Percentiles rank a stretch among this genome's conserved stretches.
phyloP scores from a whole-genome alignment of 257 asterid species.

The Nicotiana obtusifolia region DNA sequence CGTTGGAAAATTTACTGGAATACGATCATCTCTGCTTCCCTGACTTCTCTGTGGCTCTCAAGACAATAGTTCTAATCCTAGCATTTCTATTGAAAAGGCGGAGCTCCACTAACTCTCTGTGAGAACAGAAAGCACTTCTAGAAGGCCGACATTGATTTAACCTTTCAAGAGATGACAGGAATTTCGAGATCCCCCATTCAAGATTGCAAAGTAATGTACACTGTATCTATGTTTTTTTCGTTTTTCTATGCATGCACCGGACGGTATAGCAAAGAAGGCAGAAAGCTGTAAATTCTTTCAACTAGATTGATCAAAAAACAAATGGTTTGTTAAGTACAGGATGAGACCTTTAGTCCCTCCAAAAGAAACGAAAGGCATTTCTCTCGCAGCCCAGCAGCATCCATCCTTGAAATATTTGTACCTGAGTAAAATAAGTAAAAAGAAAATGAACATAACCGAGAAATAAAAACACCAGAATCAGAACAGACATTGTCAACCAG shows the following conservation, averaged over 20 bases:
- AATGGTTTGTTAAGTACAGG: conserved; percentile 5
- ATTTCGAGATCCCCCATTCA: neutral
- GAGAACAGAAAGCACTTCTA: neutral
- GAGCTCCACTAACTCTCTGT: neutral
- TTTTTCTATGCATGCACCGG: too few relatives aligned
- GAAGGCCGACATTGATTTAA: neutral
- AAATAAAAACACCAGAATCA: conserved; percentile 1
- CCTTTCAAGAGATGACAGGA: conserved; percentile 2
- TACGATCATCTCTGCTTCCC: neutral
- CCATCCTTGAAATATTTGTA: conserved; percentile 66
- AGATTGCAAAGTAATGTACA: neutral
- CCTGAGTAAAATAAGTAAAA: conserved; percentile 40
- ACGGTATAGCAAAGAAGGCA: too few relatives aligned
- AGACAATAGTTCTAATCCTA: neutral
- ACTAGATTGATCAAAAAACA: neutral
- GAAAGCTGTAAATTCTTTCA: neutral
- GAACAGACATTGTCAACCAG: neutral
- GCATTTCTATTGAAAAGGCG: neutral
- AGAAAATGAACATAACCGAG: conserved; percentile 7
- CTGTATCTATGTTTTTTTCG: neutral
- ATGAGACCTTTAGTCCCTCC: conserved; percentile 61
- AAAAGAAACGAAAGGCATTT: conserved; percentile 65
- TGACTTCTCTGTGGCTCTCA: neutral
- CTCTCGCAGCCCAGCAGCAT: conserved; percentile 60
- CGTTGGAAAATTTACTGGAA: neutral